Evolutionary conservation across 768 basidiomycete genomes (phyloP), one percentile per base, ranked within the genome.

Genomic region (Xerocomus brunneocitrinus): DNA sequence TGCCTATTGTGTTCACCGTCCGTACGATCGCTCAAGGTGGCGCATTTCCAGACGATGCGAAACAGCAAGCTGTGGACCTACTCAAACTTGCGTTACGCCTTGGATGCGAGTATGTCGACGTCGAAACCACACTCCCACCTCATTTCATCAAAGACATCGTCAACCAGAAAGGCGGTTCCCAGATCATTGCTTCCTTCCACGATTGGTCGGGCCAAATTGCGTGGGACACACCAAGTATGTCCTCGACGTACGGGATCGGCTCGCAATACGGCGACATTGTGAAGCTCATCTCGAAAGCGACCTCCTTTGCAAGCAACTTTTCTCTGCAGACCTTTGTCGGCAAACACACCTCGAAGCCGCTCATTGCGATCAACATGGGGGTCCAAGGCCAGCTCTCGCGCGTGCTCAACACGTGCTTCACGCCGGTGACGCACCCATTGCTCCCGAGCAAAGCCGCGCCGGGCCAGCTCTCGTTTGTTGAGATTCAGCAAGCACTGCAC

Each of bases 311-410:
- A 56, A 92, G 95, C 65, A 98, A 98, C 72, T 80, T 93, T 58
- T 74, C 79, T 1, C 76, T 98, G 50, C 80, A 84, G 49, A 68
- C 79, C 9, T 99, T 98, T 65, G 84, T 83, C 39, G 64, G 76
- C 14, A 74, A 76, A 28, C 73, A 77, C 2, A 69, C 73, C 13
- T 70, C 81, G 12, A 95, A 91, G 64, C 95, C 94, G 2, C 76
- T 98, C 62, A 84, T 99, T 52, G 92, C 94, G 5, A 87, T 98
- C 74, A 98, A 98, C 71, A 95, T 95, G 85, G 92, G 93, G 16
- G 64, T 76, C 16, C 80, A 83, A 45, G 97, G 97, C 12, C 95
- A 98, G 68, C 78, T 98, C 64, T 94, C 94, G 4, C 81, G 97
- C 28, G 79, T 98, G 49, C 76, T 97, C 54, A 95, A 95, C 70